Conservation (phyloP, 768 basidiomycete species). For the Auriscalpium vulgare region DNA sequence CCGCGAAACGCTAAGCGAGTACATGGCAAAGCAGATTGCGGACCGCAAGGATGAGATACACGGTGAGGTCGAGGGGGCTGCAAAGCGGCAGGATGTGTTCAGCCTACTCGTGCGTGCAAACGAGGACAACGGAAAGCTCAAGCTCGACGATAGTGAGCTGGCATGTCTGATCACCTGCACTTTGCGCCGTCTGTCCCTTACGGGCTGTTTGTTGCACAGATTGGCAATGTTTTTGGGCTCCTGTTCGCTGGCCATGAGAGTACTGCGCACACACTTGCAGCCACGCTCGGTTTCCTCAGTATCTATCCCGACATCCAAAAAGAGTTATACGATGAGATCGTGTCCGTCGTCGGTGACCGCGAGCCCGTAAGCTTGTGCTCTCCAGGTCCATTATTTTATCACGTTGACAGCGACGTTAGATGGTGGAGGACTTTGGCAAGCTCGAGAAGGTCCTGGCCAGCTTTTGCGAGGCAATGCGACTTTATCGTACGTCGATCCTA, state of each 20-base stretch:
- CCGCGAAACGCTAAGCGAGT: too few species aligned
- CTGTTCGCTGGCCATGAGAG: constrained; percentile 17
- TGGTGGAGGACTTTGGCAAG: constrained; percentile 19
- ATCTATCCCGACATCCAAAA: constrained; percentile 24
- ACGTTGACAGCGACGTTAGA: constrained; percentile 5
- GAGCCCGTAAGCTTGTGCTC: constrained; percentile 14
- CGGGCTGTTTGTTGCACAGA: neutral
- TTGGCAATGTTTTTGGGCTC: constrained; percentile 12
- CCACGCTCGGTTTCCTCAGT: constrained; percentile 25
- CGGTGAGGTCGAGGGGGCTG: too few species aligned
- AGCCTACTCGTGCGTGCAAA: constrained; percentile 12
- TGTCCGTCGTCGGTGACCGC: constrained; percentile 17
- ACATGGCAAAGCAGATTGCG: too few species aligned
- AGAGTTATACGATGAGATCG: constrained; percentile 25
- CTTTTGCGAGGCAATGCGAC: constrained; percentile 26
- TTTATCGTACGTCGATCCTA: constrained; percentile 27
- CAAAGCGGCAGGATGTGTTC: constrained; percentile 2
- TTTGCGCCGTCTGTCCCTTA: neutral
- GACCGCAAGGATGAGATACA: too few species aligned
- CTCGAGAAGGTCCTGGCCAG: constrained; percentile 23
- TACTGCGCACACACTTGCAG: constrained; percentile 27
- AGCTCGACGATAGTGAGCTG: constrained; percentile 6
- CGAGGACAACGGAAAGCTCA: constrained; percentile 2
- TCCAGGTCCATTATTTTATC: too few species aligned
- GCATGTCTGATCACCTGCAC: constrained; percentile 2